Base-by-base conservation (phyloP, 805 yeast species). In the Scheffersomyces spartinae region DNA sequence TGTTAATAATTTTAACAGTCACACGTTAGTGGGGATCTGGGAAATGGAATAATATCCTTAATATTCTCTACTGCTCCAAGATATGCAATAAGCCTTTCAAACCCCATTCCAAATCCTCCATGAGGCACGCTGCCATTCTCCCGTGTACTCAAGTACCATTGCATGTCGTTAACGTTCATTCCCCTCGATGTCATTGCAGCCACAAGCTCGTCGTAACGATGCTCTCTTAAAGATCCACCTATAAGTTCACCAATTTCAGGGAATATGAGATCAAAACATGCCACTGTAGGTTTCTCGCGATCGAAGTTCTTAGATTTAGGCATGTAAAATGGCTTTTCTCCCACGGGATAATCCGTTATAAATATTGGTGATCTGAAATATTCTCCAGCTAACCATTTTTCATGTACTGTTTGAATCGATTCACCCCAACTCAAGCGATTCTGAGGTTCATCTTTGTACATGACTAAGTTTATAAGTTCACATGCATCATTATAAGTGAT, bases 31-130 rank as follows among this genome's bases (percentile, higher is more conserved):
- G 74, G 76, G 24, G 78, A 71, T 36, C 98, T 60, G 2, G 94
- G 86, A 46, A 88, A 86, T 2, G 95, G 83, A 13, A 82, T 74
- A 6, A 81, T 80, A 40, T 91, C 99, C 38, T 81, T 67, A 21
- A 91, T 71, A 44, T 86, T 91, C 16, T 77, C 86, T 11, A 77
- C 61, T 3, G 75, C 84, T 6, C 74, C 64, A 28, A 85, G 53
- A 37, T 76, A 86, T 28, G 79, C 72, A 9, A 91, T 48, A 16
- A 91, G 52, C 32, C 99, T 60, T 48, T 91, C 98, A 38, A 86
- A 72, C 0, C 99, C 99, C 61, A 91, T 59, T 0, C 99, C 99
- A 52, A 79, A 91, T 0, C 99, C 99, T 24, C 98, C 98, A 46
- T 88, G 97, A 0, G 96, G 95, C 13, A 76, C 76, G 3, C 80